Conservation (phyloP, 495 filamentous ascomycete genomes). For the Hypoxylon fragiforme region DNA sequence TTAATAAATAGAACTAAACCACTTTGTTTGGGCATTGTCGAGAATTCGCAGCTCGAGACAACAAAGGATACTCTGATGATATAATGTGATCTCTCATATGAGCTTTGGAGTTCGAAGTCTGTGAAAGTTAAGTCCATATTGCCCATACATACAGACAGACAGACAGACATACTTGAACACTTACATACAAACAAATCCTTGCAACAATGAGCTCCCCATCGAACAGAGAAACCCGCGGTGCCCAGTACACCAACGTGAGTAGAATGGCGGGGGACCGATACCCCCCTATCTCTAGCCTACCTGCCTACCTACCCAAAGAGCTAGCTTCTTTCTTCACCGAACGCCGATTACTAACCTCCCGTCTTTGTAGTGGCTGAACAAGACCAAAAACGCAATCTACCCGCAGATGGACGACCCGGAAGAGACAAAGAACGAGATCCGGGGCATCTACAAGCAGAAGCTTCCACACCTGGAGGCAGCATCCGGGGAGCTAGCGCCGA, state of each 20-base stretch:
- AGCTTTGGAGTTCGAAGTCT: too few species aligned
- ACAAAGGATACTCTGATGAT: too few species aligned
- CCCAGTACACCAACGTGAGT: not conserved
- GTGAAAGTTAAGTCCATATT: too few species aligned
- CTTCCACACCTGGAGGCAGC: constrained; percentile 8
- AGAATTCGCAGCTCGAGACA: too few species aligned
- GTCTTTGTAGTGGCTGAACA: not conserved
- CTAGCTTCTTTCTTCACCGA: not conserved
- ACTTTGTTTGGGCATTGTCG: too few species aligned
- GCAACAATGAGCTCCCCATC: not conserved
- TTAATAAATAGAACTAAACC: too few species aligned
- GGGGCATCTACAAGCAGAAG: constrained; percentile 15
- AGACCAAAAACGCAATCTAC: not conserved
- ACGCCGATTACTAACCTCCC: not conserved
- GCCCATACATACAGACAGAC: too few species aligned
- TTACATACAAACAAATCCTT: too few species aligned
- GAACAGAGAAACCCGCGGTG: not conserved
- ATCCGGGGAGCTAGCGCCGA: constrained; percentile 29
- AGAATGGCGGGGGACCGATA: too few species aligned
- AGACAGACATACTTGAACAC: too few species aligned
- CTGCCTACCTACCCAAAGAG: not conserved
- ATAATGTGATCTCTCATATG: too few species aligned
- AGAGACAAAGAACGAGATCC: constrained; percentile 8
- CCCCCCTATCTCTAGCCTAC: not conserved
- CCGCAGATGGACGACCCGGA: constrained; percentile 16